phyloP scores from a whole-genome alignment of 768 basidiomycete species.

The Lenzites betulinus region DNA sequence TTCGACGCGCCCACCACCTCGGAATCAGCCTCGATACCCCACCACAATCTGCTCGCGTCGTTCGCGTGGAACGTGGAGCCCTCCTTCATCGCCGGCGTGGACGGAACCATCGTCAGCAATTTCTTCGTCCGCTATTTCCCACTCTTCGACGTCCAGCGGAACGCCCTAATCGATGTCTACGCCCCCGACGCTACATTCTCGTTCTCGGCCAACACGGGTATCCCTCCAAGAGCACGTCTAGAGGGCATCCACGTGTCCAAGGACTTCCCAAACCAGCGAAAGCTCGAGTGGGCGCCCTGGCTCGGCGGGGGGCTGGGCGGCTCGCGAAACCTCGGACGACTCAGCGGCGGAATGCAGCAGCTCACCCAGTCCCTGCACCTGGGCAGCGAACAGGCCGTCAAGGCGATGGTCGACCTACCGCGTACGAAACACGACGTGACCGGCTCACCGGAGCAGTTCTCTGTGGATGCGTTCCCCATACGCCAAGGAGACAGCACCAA shows the following conservation, averaged over 20 bases:
- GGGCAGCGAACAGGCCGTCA: slow-evolving; percentile 64
- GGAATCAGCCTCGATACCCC: slow-evolving; percentile 37
- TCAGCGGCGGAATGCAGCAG: slow-evolving; percentile 61
- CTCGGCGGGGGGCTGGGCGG: slow-evolving; percentile 52
- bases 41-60: slow-evolving; percentile 58
- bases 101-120: slow-evolving; percentile 63
- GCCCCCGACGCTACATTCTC: slow-evolving; percentile 90
- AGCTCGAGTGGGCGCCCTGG: slow-evolving; percentile 80
- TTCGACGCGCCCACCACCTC: slow-evolving; percentile 72
- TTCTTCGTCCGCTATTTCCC: slow-evolving; percentile 87
- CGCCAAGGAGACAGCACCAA: slow-evolving; percentile 56
- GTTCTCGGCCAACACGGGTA: slow-evolving; percentile 80
- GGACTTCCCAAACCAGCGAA: slow-evolving; percentile 80
- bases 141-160: slow-evolving; percentile 76
- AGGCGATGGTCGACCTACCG: slow-evolving; percentile 66
- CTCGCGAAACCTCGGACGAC: slow-evolving; percentile 76
- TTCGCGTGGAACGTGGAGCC: slow-evolving; percentile 79
- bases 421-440: slow-evolving; percentile 81
- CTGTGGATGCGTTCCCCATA: slow-evolving; percentile 83
- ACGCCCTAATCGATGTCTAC: slow-evolving; percentile 70
- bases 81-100: slow-evolving; percentile 76
- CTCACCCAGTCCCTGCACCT: slow-evolving; percentile 68
- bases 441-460: slow-evolving; percentile 79
- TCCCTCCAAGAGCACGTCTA: slow-evolving; percentile 76
- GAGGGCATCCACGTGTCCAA: slow-evolving; percentile 63